A percentile compares a stretch with the other conserved stretches of the same genome.
Evolutionary conservation across 1,284 basidiomycete genomes (phyloP).

Genomic region (Waitea zeae): DNA sequence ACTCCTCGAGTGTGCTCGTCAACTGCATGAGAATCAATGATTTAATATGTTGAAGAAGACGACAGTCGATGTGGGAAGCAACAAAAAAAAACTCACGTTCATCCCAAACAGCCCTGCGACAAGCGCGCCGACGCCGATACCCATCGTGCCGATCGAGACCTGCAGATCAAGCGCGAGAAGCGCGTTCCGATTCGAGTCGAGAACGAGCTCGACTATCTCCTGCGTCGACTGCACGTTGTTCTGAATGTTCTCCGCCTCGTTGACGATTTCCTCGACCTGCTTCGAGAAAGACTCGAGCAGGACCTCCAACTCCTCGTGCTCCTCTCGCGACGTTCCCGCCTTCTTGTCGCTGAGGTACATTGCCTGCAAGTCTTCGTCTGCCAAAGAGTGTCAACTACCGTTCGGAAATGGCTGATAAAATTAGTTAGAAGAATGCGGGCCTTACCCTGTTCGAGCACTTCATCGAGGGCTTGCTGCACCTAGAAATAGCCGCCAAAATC

Average conservation of each 20-base stretch:
- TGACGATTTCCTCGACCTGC: slow-evolving; percentile 91
- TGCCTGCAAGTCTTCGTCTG: slow-evolving; percentile 83
- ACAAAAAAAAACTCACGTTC: slow-evolving; percentile 50
- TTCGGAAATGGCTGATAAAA: not conserved
- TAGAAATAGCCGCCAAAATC: slow-evolving; percentile 14
- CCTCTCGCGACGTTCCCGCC: slow-evolving; percentile 37
- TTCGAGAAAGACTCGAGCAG: slow-evolving; percentile 89
- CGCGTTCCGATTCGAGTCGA: slow-evolving; percentile 92
- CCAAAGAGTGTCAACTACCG: slow-evolving; percentile 1
- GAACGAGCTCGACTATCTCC: slow-evolving; percentile 92
- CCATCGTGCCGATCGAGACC: slow-evolving; percentile 89
- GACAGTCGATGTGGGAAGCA: not conserved
- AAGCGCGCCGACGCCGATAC: slow-evolving; percentile 84
- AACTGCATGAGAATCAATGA: slow-evolving; percentile 24
- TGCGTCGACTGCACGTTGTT: slow-evolving; percentile 90
- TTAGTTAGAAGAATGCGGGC: slow-evolving; percentile 3
- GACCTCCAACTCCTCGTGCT: slow-evolving; percentile 89
- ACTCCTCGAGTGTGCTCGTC: slow-evolving; percentile 49
- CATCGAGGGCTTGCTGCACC: slow-evolving; percentile 83
- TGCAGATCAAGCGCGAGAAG: slow-evolving; percentile 85
- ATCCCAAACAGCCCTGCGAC: slow-evolving; percentile 89
- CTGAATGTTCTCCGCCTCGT: slow-evolving; percentile 55
- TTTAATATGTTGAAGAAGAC: too few species aligned
- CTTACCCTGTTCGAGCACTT: slow-evolving; percentile 76
- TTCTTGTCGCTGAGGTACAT: slow-evolving; percentile 85